phyloP scores from a whole-genome alignment of 2,329 filamentous ascomycete genomes.

The Fusarium kyushuense region DNA sequence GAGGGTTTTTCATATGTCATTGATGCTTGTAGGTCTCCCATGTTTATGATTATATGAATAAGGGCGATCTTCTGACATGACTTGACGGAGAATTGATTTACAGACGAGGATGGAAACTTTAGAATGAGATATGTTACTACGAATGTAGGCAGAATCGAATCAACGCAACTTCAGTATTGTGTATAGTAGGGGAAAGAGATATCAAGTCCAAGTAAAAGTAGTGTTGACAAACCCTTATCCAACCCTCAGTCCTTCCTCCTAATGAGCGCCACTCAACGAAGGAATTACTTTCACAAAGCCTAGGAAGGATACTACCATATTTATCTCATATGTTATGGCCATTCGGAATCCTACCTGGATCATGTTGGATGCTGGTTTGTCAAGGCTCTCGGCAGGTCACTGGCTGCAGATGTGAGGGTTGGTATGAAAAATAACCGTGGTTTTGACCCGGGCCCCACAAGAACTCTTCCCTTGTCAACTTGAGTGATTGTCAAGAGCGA shows the following conservation, averaged over 20 bases:
- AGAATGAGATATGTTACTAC: too few relatives aligned
- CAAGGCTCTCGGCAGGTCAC: too few relatives aligned
- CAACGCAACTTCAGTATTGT: background rate
- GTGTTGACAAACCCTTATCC: background rate
- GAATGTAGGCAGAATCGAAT: background rate
- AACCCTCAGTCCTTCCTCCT: background rate
- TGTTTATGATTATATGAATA: constrained; percentile 33
- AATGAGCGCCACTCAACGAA: background rate
- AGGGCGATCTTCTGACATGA: background rate
- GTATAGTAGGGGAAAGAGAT: background rate
- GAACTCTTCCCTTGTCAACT: too few relatives aligned
- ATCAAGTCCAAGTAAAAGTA: background rate
- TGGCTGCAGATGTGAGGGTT: too few relatives aligned
- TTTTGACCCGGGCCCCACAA: too few relatives aligned
- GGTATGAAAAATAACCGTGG: too few relatives aligned
- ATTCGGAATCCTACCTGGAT: too few relatives aligned
- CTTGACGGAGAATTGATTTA: background rate
- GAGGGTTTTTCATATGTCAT: constrained; percentile 13
- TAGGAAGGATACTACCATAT: too few relatives aligned
- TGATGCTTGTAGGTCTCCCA: constrained; percentile 25
- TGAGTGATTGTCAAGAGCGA: too few relatives aligned
- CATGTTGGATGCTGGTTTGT: too few relatives aligned
- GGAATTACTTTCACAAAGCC: too few relatives aligned
- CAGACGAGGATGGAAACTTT: background rate
- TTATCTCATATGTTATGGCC: too few relatives aligned